phyloP scores from a whole-genome alignment of 2,329 filamentous ascomycete species.

The Aspergillus sp. region DNA sequence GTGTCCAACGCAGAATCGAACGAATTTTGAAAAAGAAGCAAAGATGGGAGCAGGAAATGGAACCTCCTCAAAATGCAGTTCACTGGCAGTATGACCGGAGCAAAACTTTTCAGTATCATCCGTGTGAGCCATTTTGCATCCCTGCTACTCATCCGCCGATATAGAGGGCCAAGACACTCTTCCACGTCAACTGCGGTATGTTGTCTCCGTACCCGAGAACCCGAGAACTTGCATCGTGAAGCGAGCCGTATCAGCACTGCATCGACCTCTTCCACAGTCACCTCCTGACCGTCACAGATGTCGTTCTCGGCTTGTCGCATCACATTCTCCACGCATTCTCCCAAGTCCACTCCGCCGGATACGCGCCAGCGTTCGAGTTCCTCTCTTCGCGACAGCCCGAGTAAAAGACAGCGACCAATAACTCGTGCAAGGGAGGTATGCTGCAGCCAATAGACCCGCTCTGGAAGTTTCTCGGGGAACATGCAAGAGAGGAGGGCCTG shows the following conservation, averaged over 20 bases:
- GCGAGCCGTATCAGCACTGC: slow-evolving; percentile 59
- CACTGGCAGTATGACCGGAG: slow-evolving; percentile 58
- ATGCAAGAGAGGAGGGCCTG: slow-evolving; percentile 67
- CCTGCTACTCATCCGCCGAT: slow-evolving; percentile 53
- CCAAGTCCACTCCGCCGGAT: slow-evolving; percentile 60
- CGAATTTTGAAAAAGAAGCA: slow-evolving; percentile 64
- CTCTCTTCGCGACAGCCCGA: slow-evolving; percentile 55
- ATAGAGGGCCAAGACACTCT: slow-evolving; percentile 49
- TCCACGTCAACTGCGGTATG: slow-evolving; percentile 36
- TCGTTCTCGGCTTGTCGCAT: slow-evolving; percentile 52
- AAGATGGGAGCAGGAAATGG: slow-evolving; percentile 62
- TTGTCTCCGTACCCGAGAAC: slow-evolving; percentile 49
- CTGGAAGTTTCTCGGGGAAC: slow-evolving; percentile 66
- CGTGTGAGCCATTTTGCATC: slow-evolving; percentile 86
- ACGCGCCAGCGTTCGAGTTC: slow-evolving; percentile 59
- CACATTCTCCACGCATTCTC: slow-evolving; percentile 61
- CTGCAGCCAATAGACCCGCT: slow-evolving; percentile 70
- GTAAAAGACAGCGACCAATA: slow-evolving; percentile 59
- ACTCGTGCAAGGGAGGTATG: slow-evolving; percentile 55
- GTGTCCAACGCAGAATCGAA: slow-evolving; percentile 55
- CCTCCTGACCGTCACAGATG: slow-evolving; percentile 31
- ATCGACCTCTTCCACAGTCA: slow-evolving; percentile 70
- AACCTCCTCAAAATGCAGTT: slow-evolving; percentile 52
- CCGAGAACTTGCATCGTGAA: slow-evolving; percentile 63
- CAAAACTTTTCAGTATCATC: slow-evolving; percentile 68